phyloP scores from a whole-genome alignment of 2,329 filamentous ascomycete species.

The Colletotrichum tofieldiae region DNA sequence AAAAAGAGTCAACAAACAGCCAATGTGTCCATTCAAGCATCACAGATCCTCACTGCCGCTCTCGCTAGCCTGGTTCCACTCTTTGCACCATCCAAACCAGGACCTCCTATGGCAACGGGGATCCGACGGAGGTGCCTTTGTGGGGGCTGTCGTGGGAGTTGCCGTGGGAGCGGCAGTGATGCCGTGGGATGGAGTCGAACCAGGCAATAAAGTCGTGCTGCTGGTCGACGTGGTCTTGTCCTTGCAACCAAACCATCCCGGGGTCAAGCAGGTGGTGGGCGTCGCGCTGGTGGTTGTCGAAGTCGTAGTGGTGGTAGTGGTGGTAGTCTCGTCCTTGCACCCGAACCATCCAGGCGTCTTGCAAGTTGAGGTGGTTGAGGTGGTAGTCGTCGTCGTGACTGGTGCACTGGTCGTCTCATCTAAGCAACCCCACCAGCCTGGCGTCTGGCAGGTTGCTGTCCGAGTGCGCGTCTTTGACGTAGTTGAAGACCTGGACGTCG shows the following conservation, averaged over 20 bases:
- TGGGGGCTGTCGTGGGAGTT: slow-evolving; percentile 48
- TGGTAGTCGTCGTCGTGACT: slow-evolving; percentile 61
- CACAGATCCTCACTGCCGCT: slow-evolving; percentile 39
- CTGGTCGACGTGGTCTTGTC: slow-evolving; percentile 54
- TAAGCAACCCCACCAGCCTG: slow-evolving; percentile 91
- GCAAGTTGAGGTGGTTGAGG: slow-evolving; percentile 70
- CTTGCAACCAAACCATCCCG: slow-evolving; percentile 70
- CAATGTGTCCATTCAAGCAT: neutral
- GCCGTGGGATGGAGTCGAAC: slow-evolving; percentile 45
- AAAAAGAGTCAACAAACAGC: neutral
- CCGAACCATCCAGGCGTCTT: slow-evolving; percentile 78
- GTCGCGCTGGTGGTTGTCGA: slow-evolving; percentile 47
- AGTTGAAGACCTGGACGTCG: slow-evolving; percentile 70
- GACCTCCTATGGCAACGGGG: slow-evolving; percentile 54
- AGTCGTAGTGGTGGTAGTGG: slow-evolving; percentile 48
- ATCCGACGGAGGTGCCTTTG: slow-evolving; percentile 46
- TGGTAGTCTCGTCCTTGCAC: slow-evolving; percentile 69
- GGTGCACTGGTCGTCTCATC: slow-evolving; percentile 73
- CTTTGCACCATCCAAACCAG: slow-evolving; percentile 61
- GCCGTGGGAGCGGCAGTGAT: slow-evolving; percentile 52
- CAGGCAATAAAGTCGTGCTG: slow-evolving; percentile 16
- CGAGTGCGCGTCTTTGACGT: slow-evolving; percentile 75
- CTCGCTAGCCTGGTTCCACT: slow-evolving; percentile 49
- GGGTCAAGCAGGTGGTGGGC: slow-evolving; percentile 62
- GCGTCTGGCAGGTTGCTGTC: slow-evolving; percentile 90